Evolutionary conservation across 768 basidiomycete genomes (phyloP).

Genomic region (Collybiopsis luxurians): DNA sequence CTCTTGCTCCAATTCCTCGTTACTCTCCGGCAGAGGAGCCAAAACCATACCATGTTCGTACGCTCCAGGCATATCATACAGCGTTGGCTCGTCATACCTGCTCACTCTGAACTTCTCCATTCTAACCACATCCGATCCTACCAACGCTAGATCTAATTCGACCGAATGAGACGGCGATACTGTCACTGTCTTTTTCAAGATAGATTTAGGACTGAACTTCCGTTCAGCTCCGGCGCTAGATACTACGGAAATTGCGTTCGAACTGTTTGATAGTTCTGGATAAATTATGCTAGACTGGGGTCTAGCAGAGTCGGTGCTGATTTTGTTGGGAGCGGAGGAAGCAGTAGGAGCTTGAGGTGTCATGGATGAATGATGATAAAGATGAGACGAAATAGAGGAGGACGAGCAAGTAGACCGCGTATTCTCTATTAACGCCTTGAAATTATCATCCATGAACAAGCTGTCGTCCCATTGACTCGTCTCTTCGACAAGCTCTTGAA

Average conservation of each 20-base stretch:
- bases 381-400: neutral
- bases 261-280: neutral
- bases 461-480: conserved; percentile 50
- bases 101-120: conserved; percentile 7
- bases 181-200: neutral
- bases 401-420: neutral
- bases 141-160: conserved; percentile 8
- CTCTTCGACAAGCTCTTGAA: conserved; percentile 48
- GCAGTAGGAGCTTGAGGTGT: neutral
- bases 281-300: neutral
- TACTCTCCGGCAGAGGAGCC: neutral
- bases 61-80: conserved; percentile 1
- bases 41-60: conserved; percentile 1
- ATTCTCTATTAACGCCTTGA: conserved; percentile 39
- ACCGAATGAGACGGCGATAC: neutral
- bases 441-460: conserved; percentile 45
- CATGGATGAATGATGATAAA: neutral
- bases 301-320: neutral
- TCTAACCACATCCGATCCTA: conserved; percentile 2
- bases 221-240: neutral
- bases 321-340: neutral
- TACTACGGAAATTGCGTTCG: neutral
- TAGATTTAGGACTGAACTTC: neutral
- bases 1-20: neutral
- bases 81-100: neutral